Evolutionary conservation across 2,329 filamentous ascomycete species (phyloP), one percentile per base, ranked within the genome.

Genomic region (Neofusicoccum sp.): DNA sequence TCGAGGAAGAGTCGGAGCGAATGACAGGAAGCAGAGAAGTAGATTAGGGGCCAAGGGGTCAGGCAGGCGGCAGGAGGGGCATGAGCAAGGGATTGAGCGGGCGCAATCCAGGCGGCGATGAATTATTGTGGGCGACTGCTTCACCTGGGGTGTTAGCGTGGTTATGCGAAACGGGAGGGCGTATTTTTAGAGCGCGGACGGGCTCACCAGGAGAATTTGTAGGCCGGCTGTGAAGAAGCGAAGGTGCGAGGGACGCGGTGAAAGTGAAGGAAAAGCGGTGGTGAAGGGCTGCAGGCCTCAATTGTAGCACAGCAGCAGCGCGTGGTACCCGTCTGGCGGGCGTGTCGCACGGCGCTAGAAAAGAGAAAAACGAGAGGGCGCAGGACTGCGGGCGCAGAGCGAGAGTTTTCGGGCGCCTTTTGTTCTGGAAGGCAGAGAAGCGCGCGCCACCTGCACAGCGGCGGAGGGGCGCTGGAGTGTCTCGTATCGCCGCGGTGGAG

Each of bases 281-380:
- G 51, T 56, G 6, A 38, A 56, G 49, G 49, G 49, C 49, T 40
- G 20, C 49, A 38, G 45, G 26, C n/a, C n/a, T 49, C 48, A 54
- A 41, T 40, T 56, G 51, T 56, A 56, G 51, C 51, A 56, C 51
- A 26, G 51, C 51, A 56, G 51, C 20, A 24, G 51, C 51, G 51
- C 51, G 41, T 56, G 51, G 36, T 56, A 43, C 51, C 51, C 51
- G 51, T 56, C 51, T 56, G 51, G 51, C 51, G 51, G 51, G 51
- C 8, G 36, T 30, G 51, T 56, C 36, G 51, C 51, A 56, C 51
- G 43, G 9, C 36, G 51, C 51, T 56, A 56, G 51, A 56, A 56
- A 56, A 56, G 28, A 31, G 14, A 38, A 56, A 43, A 43, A 56
- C 51, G 36, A 53, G 34, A 53, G 45, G 5, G 48, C 30, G 11